Evolutionary conservation across 163 green algal genomes (phyloP).

Genomic region (Chlamydomonas reinhardtii): DNA sequence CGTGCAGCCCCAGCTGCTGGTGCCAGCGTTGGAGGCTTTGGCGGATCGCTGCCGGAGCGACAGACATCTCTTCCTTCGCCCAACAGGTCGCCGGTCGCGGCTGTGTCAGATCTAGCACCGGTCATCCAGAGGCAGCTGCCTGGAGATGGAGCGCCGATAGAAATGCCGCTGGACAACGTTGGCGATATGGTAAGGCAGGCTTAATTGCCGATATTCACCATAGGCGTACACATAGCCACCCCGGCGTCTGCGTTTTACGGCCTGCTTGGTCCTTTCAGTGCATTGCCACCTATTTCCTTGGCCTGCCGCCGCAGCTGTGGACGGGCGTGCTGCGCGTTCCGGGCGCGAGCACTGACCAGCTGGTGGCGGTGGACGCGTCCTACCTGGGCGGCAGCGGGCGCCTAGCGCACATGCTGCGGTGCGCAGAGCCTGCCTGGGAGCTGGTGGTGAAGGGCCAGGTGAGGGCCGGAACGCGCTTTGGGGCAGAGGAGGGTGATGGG

Average conservation of each 20-base stretch:
- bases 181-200: slow-evolving; percentile 17
- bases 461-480: no score
- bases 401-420: slow-evolving; percentile 32
- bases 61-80: slow-evolving; percentile 22
- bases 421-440: not conserved
- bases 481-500: not conserved
- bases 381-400: slow-evolving; percentile 42
- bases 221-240: no score
- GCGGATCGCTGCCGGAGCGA: not conserved
- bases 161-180: slow-evolving; percentile 11
- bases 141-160: not conserved
- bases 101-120: slow-evolving; percentile 13
- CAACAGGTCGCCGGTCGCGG: not conserved
- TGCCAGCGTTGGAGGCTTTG: no score
- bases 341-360: not conserved
- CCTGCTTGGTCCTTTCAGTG: no score
- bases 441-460: slow-evolving; percentile 51
- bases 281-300: not conserved
- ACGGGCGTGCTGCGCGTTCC: slow-evolving; percentile 22
- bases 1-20: not conserved
- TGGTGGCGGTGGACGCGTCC: slow-evolving; percentile 23
- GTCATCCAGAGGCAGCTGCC: slow-evolving; percentile 10
- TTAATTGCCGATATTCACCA: no score
- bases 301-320: slow-evolving; percentile 9
- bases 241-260: no score